Conservation (phyloP, 768 basidiomycete species). For the Cystofilobasidium ferigula region DNA sequence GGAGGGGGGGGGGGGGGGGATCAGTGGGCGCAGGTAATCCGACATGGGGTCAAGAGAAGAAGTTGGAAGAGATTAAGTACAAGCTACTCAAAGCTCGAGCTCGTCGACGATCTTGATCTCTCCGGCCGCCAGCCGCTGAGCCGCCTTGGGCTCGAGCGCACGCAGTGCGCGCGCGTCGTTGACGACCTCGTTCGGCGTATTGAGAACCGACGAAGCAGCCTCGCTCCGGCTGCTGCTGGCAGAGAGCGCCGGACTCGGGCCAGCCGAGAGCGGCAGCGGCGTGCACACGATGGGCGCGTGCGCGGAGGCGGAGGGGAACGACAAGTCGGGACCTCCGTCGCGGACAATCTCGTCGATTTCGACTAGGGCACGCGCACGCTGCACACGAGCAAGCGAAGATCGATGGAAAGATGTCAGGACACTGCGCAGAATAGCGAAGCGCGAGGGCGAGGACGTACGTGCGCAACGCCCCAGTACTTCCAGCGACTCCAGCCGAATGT, state of each 20-base stretch:
- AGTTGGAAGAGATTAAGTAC: too few species aligned
- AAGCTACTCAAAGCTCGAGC: too few species aligned
- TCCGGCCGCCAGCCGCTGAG: too few species aligned
- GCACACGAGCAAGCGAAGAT: too few species aligned
- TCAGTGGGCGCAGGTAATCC: too few species aligned
- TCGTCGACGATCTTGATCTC: too few species aligned
- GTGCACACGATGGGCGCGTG: background rate
- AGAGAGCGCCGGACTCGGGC: background rate
- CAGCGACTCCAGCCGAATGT: background rate
- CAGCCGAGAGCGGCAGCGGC: background rate
- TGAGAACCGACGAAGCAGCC: background rate
- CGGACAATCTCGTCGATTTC: slow-evolving; percentile 23
- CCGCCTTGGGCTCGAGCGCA: too few species aligned
- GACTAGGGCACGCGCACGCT: background rate
- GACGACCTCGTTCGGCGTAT: background rate
- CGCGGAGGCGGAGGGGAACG: slow-evolving; percentile 5
- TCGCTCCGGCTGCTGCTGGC: background rate
- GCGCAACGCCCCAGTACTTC: slow-evolving; percentile 10
- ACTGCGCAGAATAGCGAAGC: background rate
- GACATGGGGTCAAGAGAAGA: too few species aligned
- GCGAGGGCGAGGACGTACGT: background rate
- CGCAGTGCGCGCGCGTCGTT: too few species aligned
- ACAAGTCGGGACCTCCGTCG: slow-evolving; percentile 16
- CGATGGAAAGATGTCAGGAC: background rate
- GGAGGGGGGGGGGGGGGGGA: too few species aligned